Conservation (phyloP, 2,329 filamentous ascomycete species). For the Beauveria caledonica region DNA sequence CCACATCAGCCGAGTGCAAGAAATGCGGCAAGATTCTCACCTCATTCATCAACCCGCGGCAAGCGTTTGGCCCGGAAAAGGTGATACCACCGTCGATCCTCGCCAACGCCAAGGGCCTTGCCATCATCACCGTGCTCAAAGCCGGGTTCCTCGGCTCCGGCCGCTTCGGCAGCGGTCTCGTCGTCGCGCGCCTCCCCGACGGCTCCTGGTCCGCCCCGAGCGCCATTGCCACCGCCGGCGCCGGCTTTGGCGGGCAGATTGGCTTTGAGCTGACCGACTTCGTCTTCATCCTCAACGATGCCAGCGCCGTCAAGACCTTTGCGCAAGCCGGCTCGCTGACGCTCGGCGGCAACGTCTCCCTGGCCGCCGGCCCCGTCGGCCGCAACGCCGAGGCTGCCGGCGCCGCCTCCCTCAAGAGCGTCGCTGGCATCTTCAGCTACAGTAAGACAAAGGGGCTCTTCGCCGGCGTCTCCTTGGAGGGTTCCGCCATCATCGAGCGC, state of each 20-base stretch:
- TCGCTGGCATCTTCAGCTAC: constrained; percentile 92
- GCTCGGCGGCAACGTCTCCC: constrained; percentile 89
- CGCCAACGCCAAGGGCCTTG: constrained; percentile 84
- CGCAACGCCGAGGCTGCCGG: constrained; percentile 94
- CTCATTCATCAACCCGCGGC: constrained; percentile 88
- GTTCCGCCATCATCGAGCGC: constrained; percentile 85
- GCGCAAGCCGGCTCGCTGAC: constrained; percentile 87
- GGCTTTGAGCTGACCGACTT: constrained; percentile 88
- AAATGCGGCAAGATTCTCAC: constrained; percentile 94
- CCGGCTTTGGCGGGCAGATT: constrained; percentile 78
- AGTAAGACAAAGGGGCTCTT: constrained; percentile 97
- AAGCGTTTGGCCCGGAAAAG: constrained; percentile 93
- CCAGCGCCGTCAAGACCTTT: constrained; percentile 82
- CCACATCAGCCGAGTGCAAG: constrained; percentile 75
- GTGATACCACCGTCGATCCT: constrained; percentile 89
- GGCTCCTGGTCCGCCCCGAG: constrained; percentile 75
- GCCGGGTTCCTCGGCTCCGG: constrained; percentile 78
- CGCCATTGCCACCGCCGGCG: constrained; percentile 72
- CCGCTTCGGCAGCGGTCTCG: constrained; percentile 73
- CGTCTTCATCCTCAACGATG: constrained; percentile 96
- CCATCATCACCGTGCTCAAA: constrained; percentile 79
- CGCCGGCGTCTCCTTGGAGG: constrained; percentile 89
- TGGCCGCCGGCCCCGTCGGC: constrained; percentile 88
- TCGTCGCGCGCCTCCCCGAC: constrained; percentile 70
- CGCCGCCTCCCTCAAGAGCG: constrained; percentile 79